Base-by-base conservation (phyloP, 495 filamentous ascomycete species). In the Penicillium dipodomyicola region DNA sequence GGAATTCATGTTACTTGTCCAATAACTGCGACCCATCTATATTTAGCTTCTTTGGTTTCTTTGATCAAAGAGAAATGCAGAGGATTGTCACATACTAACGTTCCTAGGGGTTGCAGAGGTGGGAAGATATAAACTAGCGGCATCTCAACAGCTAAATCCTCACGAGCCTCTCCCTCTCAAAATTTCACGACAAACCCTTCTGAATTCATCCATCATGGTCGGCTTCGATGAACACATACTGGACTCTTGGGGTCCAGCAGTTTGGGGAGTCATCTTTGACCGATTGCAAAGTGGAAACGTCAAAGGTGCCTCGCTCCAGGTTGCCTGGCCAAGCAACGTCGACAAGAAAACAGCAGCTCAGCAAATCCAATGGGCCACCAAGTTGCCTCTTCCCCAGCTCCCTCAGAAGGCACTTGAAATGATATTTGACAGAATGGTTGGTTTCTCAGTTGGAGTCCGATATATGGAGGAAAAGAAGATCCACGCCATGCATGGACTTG, bases 381-480 rank as follows among this genome's bases (percentile, higher is more conserved):
- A 37, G 30, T n/a, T 49, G 12, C 47, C 47, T 49, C 32, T 49
- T 10, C 19, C 14, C 8, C 17, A 37, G 14, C 47, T 49, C 23
- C 30, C 29, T 15, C 47, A 49, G 6, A 22, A 15, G 11, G 5
- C 19, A 3, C 29, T 49, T 3, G 47, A 49, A 5, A 23, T 8
- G 0, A 49, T 49, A 22, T 37, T 11, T 14, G 20, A 37, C 19
- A 15, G 32, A n/a, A 15, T 49, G 10, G 47, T 49, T n/a, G 47
- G 47, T 19, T 49, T 49, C 19, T 37, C 47, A 7, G 4, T 35
- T 19, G 47, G 17, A 3, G 47, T 37, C 23, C 47, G 32, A 49
- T 49, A 49, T 37, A 49, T 49, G 47, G 47, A 49, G 3, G 47
- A 35, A 37, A n/a, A 15, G 30, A 49, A 49, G 47, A 49, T 49